These are phyloP conservation scores for Porphyrellus sp. DNA, from an alignment of 1,284 basidiomycete genomes.

Conservation along the genomic window DNA sequence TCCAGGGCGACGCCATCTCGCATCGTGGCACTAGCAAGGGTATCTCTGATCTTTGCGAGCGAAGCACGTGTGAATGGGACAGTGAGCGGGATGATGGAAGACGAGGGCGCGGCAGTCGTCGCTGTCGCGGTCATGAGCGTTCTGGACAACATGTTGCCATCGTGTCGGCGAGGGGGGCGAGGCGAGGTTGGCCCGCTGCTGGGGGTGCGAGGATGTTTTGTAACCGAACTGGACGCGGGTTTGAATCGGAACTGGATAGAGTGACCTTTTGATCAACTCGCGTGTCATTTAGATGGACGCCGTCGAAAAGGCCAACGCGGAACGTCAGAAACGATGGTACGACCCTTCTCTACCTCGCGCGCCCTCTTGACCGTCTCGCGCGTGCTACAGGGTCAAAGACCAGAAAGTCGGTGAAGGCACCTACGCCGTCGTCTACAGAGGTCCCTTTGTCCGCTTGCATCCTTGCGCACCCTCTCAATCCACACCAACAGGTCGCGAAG, in stretches of 20 bases:
- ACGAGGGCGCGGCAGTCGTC: constrained; percentile 5
- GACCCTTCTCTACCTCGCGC: background rate
- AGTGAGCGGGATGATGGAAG: constrained; percentile 35
- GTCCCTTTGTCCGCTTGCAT: constrained; percentile 37
- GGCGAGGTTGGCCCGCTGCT: too few relatives aligned
- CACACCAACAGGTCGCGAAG: constrained; percentile 55
- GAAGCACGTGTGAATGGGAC: constrained; percentile 42
- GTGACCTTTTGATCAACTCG: too few relatives aligned
- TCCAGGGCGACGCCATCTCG: constrained; percentile 13
- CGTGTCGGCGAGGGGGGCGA: background rate
- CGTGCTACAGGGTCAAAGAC: constrained; percentile 68
- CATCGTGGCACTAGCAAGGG: constrained; percentile 31
- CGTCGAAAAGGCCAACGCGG: constrained; percentile 70
- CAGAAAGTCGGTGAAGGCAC: constrained; percentile 94
- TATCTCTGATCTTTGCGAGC: constrained; percentile 40
- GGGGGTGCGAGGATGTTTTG: too few relatives aligned
- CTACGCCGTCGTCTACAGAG: constrained; percentile 96
- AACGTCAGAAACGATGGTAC: constrained; percentile 68
- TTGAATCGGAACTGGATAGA: too few relatives aligned
- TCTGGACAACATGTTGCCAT: constrained; percentile 32
- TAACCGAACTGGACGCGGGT: too few relatives aligned
- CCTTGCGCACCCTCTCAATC: background rate
- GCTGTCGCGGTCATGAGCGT: constrained; percentile 17
- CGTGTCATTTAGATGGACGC: constrained; percentile 71
- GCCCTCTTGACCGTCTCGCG: constrained; percentile 9